Base-by-base conservation (phyloP, 2,329 filamentous ascomycete species). In the Orbilia oligospora region DNA sequence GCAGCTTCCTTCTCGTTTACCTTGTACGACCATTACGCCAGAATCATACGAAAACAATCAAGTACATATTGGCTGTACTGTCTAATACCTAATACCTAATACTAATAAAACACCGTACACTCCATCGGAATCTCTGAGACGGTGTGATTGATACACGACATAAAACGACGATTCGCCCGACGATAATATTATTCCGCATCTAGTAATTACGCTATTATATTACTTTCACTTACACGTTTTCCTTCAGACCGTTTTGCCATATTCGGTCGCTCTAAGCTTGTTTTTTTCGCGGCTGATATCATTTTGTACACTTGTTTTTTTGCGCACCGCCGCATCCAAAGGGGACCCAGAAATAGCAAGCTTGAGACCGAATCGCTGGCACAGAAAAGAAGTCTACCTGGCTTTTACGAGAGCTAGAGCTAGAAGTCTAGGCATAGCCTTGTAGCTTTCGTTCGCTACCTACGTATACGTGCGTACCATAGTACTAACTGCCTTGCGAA, bases 331-430 rank as follows among this genome's bases (percentile, higher is more conserved):
- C 33, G n/a, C 53, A 58, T 58, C 53, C 30, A 3, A 36, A 20
- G 36, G 36, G 12, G 6, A 2, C 36, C 70, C 61, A 58, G 61
- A 66, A 66, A 72, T 72, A 72, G 70, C 61, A 72, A 72, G 69
- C 58, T n/a, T n/a, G n/a, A n/a, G n/a, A 66, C 41, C 22, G 53
- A 38, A 38, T 10, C 3, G 30, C 30, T 30, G 30, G 30, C 8
- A 8, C 30, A 4, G 30, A 30, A 8, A 30, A 30, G 30, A 30
- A 30, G 30, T 27, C 36, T 71, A 71, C 58, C 48, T 65, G 46
- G 58, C 49, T n/a, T 53, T 16, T 49, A 49, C 46, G 46, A 8
- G 30, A 30, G 27, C 27, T 30, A 6, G 27, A 30, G 27, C 27
- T 30, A 30, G 27, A 53, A 9, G 53, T 36, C 22, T 44, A 38